These are phyloP conservation scores for Gossypioides kirkii DNA, from an alignment of 345 rosid genomes.

Conservation along the genomic window DNA sequence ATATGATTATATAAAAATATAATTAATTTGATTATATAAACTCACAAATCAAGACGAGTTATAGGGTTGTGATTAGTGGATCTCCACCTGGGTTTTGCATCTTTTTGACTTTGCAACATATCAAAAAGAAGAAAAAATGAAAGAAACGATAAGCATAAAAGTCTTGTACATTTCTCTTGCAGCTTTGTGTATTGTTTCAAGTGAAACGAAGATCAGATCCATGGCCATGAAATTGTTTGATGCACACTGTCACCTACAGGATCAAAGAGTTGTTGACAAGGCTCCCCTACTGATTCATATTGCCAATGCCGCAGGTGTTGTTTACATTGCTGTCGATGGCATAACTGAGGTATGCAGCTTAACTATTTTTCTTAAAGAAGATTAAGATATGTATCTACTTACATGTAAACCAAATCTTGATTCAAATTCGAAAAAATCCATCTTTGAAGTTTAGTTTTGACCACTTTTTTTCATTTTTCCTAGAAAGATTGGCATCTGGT, in stretches of 20 bases:
- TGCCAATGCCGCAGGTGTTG: background rate
- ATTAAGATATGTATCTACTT: no score
- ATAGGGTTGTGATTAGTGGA: no score
- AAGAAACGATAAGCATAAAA: background rate
- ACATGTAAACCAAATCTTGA: no score
- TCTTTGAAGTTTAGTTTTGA: background rate
- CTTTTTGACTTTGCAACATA: background rate
- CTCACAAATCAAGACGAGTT: background rate
- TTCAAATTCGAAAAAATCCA: background rate
- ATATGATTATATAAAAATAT: background rate
- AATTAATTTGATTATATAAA: background rate
- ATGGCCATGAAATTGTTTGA: slow-evolving; percentile 65
- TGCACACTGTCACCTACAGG: slow-evolving; percentile 96
- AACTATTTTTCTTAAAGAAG: background rate
- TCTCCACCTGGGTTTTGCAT: background rate
- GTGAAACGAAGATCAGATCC: background rate
- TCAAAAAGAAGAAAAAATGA: background rate
- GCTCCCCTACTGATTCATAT: slow-evolving; percentile 43
- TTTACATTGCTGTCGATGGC: background rate
- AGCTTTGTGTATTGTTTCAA: background rate
- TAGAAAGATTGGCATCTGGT: slow-evolving; percentile 85
- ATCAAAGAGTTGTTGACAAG: slow-evolving; percentile 56
- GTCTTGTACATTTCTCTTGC: background rate
- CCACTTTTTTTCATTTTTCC: background rate
- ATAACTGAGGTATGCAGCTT: background rate